Conservation (phyloP, 352 stramenopile species). For the Lagenidium giganteum region DNA sequence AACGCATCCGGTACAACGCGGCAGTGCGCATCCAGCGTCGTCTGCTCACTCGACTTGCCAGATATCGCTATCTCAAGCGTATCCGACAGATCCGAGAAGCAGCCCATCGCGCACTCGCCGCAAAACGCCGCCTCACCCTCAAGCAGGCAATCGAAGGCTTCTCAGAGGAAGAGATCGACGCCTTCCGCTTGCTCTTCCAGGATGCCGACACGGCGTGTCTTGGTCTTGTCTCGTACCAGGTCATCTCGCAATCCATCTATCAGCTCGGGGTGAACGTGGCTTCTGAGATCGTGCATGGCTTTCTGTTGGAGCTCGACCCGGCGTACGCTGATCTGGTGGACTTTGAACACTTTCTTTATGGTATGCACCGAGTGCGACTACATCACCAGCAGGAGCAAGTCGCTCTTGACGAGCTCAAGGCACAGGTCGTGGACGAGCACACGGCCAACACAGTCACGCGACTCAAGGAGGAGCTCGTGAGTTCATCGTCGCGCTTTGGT, state of each 20-base stretch:
- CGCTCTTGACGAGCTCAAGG: neutral
- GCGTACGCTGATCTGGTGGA: slow-evolving; percentile 75
- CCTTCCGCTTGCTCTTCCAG: slow-evolving; percentile 61
- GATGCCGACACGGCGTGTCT: slow-evolving; percentile 55
- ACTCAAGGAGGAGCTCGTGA: slow-evolving; percentile 44
- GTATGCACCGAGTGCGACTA: slow-evolving; percentile 68
- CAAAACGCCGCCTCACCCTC: slow-evolving; percentile 31
- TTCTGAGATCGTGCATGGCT: slow-evolving; percentile 31
- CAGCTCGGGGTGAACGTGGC: slow-evolving; percentile 59
- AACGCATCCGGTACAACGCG: slow-evolving; percentile 61
- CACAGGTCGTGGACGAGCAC: neutral
- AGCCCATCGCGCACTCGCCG: slow-evolving; percentile 28
- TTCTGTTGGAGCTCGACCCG: slow-evolving; percentile 49
- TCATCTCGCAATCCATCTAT: slow-evolving; percentile 73
- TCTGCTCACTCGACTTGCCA: slow-evolving; percentile 44
- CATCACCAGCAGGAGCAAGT: slow-evolving; percentile 58
- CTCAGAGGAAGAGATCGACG: slow-evolving; percentile 53
- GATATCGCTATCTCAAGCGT: slow-evolving; percentile 40
- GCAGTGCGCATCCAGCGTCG: slow-evolving; percentile 62
- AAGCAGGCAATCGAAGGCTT: slow-evolving; percentile 57
- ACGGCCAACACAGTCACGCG: neutral
- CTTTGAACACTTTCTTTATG: slow-evolving; percentile 79
- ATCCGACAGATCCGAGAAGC: slow-evolving; percentile 38
- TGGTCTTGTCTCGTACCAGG: slow-evolving; percentile 53
- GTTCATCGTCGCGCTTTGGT: slow-evolving; percentile 48